A percentile compares a stretch with the other conserved stretches of the same genome.
Conservation (phyloP, 805 yeast species). For the Ogataea methylovora region DNA sequence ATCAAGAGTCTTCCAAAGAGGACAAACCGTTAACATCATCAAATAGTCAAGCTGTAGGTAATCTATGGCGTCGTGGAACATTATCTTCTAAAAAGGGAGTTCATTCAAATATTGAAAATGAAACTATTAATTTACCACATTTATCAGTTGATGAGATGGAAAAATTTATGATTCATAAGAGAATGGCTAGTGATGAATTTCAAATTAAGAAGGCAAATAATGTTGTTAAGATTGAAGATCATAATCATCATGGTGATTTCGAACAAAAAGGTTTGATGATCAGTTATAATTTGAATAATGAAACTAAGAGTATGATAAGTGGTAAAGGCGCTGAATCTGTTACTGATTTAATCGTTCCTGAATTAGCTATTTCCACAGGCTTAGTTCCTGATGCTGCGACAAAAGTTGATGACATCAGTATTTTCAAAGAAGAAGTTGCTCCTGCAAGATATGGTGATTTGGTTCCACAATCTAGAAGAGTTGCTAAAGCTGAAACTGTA, state of each 20-base stretch:
- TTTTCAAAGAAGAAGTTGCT: no score
- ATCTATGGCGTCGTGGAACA: slow-evolving; percentile 24
- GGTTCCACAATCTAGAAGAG: slow-evolving; percentile 10
- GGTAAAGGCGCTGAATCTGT: slow-evolving; percentile 10
- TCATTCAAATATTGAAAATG: slow-evolving; percentile 6
- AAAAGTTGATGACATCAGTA: no score
- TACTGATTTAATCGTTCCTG: slow-evolving; percentile 13
- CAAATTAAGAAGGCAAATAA: slow-evolving; percentile 19
- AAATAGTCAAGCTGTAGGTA: slow-evolving; percentile 12
- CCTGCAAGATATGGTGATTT: slow-evolving; percentile 13
- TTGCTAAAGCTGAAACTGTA: not conserved
- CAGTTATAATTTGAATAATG: slow-evolving; percentile 7
- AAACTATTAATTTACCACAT: slow-evolving; percentile 10
- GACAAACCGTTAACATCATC: not conserved
- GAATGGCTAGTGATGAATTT: slow-evolving; percentile 24
- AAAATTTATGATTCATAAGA: slow-evolving; percentile 20
- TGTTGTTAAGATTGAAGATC: slow-evolving; percentile 9
- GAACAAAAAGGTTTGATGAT: slow-evolving; percentile 20
- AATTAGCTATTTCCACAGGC: slow-evolving; percentile 21
- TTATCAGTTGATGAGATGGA: slow-evolving; percentile 20
- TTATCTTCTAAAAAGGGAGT: slow-evolving; percentile 11
- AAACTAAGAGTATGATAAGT: slow-evolving; percentile 5
- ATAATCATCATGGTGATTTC: not conserved
- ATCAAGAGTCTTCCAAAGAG: slow-evolving; percentile 1
- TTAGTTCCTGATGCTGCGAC: slow-evolving; percentile 2